Conservation (phyloP, 2,329 filamentous ascomycete genomes). For the Alternaria conjuncta region DNA sequence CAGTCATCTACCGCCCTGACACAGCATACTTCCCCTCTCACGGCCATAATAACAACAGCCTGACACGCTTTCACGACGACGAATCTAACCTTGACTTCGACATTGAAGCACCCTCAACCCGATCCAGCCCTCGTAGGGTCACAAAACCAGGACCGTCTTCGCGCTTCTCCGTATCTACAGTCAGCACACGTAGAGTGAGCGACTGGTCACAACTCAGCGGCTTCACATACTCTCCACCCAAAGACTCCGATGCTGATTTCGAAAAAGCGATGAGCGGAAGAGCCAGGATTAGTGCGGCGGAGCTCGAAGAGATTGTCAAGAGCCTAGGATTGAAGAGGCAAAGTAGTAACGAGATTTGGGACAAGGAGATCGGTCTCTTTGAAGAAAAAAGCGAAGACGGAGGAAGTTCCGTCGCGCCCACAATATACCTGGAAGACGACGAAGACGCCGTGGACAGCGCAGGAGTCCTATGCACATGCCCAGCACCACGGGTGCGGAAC, state of each 20-base stretch:
- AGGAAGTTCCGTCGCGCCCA: neutral
- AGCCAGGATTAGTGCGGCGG: neutral
- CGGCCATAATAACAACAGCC: neutral
- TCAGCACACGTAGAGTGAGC: constrained; percentile 19
- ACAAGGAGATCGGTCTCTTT: neutral
- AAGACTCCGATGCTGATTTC: neutral
- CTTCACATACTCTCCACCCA: constrained; percentile 22
- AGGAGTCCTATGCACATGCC: neutral
- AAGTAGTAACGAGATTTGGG: neutral
- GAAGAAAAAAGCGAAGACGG: neutral
- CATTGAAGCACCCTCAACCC: constrained; percentile 22
- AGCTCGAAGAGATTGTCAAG: constrained; percentile 4
- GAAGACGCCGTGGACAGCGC: neutral
- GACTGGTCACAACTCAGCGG: constrained; percentile 29
- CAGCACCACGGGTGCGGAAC: neutral
- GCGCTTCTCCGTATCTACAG: constrained; percentile 9
- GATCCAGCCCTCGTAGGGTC: constrained; percentile 12
- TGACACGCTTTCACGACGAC: constrained; percentile 30
- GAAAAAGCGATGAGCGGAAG: neutral
- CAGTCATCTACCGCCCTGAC: constrained; percentile 21
- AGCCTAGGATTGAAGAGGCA: neutral
- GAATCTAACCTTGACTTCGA: constrained; percentile 36
- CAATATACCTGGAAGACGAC: neutral
- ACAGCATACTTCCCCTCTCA: constrained; percentile 12
- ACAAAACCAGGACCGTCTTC: constrained; percentile 17